phyloP scores from a whole-genome alignment of 2,329 filamentous ascomycete species.

The Aspergillus calidoustus region DNA sequence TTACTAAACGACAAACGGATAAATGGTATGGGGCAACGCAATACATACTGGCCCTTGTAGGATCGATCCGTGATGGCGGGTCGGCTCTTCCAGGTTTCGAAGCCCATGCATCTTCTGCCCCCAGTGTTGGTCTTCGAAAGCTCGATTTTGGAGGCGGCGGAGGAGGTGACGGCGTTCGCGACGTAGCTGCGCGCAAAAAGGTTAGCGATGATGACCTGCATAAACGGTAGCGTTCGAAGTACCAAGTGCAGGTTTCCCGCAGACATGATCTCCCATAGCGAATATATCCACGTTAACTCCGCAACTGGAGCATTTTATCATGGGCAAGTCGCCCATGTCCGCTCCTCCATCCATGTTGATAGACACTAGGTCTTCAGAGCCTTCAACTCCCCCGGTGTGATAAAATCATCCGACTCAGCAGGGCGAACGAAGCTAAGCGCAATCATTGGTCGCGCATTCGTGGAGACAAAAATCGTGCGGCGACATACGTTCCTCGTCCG shows the following conservation, averaged over 20 bases:
- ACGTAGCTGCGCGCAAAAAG: conserved; percentile 10
- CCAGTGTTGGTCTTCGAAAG: conserved; percentile 30
- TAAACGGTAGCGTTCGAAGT: conserved; percentile 20
- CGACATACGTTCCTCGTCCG: not conserved
- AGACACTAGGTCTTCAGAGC: conserved; percentile 46
- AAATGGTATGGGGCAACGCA: not conserved
- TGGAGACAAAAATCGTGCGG: conserved; percentile 1
- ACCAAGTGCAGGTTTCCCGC: conserved; percentile 53
- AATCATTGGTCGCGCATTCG: conserved; percentile 16
- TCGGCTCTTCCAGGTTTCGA: conserved; percentile 51
- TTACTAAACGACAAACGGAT: conserved; percentile 8
- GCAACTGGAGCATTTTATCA: conserved; percentile 87
- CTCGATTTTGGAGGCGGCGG: conserved; percentile 35
- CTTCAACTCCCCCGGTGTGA: conserved; percentile 13
- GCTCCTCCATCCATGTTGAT: conserved; percentile 42
- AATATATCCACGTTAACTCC: conserved; percentile 79
- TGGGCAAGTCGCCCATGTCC: conserved; percentile 74
- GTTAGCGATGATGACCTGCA: conserved; percentile 9
- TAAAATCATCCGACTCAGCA: conserved; percentile 20
- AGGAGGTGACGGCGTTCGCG: conserved; percentile 27
- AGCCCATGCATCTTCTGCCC: conserved; percentile 27
- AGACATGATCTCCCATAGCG: conserved; percentile 84
- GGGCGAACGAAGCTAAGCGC: conserved; percentile 6
- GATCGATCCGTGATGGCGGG: conserved; percentile 61
- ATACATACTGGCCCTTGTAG: conserved; percentile 62